These are phyloP conservation scores for Auricularia auricula-judae DNA, from an alignment of 768 basidiomycete genomes.

Conservation along the genomic window DNA sequence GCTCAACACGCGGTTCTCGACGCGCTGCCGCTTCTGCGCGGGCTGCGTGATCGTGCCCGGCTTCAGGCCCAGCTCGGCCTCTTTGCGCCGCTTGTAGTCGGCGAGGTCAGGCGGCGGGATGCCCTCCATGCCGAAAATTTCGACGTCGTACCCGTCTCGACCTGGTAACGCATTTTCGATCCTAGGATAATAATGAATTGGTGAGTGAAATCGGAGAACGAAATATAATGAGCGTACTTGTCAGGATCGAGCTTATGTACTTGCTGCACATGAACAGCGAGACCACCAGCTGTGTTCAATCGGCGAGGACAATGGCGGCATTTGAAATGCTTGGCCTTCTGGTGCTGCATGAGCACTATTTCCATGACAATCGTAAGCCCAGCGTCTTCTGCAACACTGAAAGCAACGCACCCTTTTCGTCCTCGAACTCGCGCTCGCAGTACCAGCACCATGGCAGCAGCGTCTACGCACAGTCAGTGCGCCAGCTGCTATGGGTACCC, in stretches of 20 bases:
- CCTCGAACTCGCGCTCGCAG: constrained; percentile 98
- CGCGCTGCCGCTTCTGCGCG: constrained; percentile 68
- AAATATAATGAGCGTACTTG: constrained; percentile 34
- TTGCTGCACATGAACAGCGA: constrained; percentile 96
- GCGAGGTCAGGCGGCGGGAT: constrained; percentile 90
- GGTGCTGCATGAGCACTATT: constrained; percentile 93
- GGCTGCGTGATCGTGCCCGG: constrained; percentile 68
- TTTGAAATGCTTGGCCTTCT: constrained; percentile 99
- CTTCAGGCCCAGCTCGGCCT: constrained; percentile 81
- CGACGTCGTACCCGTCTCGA: constrained; percentile 94
- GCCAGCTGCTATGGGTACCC: background rate
- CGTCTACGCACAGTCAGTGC: constrained; percentile 31
- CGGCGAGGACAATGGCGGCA: constrained; percentile 92
- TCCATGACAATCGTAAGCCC: background rate
- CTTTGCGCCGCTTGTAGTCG: constrained; percentile 92
- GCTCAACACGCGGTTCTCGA: constrained; percentile 63
- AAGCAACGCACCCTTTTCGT: constrained; percentile 75
- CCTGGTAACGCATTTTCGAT: constrained; percentile 96
- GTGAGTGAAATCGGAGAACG: constrained; percentile 5
- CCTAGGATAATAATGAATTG: constrained; percentile 44
- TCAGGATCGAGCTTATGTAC: constrained; percentile 99
- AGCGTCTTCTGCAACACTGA: background rate
- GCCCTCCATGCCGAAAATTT: constrained; percentile 99
- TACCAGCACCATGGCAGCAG: constrained; percentile 98
- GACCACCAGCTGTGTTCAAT: constrained; percentile 92